These are phyloP conservation scores for Pinus tabuliformis DNA, from an alignment of 75 land plant species.

Conservation along the genomic window DNA sequence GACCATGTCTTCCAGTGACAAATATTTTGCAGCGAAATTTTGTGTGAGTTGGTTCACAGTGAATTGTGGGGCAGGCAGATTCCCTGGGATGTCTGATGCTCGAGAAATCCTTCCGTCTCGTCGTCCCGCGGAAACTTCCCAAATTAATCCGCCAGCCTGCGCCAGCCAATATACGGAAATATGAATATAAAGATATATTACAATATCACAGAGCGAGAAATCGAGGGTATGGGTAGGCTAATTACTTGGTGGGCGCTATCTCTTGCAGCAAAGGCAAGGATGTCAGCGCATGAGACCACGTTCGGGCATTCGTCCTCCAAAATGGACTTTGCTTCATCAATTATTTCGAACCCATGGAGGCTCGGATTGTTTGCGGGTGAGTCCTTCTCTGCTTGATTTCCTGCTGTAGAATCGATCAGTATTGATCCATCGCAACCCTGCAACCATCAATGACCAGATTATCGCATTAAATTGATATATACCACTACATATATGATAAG, in stretches of 20 bases:
- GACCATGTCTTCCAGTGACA: conserved; percentile 76
- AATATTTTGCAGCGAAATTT: conserved; percentile 52
- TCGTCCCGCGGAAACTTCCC: conserved; percentile 45
- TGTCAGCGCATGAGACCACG: conserved; percentile 23
- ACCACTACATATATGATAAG: no score
- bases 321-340: conserved; percentile 9
- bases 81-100: conserved; percentile 33
- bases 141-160: conserved; percentile 14
- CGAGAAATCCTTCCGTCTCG: conserved; percentile 62
- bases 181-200: no score
- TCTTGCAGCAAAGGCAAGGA: conserved; percentile 14
- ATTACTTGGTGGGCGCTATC: conserved; percentile 8
- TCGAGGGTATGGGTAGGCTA: no score
- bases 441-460: not conserved
- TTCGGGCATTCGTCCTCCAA: conserved; percentile 15
- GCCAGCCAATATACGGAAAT: no score
- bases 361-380: conserved; percentile 8
- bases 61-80: conserved; percentile 45
- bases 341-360: conserved; percentile 12
- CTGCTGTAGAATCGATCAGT: conserved; percentile 1
- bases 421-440: conserved; percentile 28
- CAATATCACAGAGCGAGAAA: no score
- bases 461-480: no score
- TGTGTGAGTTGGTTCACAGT: conserved; percentile 47
- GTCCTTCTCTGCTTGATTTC: conserved; percentile 15